Percentiles rank a stretch among this genome's conserved stretches.
phyloP scores from a whole-genome alignment of 495 filamentous ascomycete genomes.

The Penicillium psychrofluorescens region DNA sequence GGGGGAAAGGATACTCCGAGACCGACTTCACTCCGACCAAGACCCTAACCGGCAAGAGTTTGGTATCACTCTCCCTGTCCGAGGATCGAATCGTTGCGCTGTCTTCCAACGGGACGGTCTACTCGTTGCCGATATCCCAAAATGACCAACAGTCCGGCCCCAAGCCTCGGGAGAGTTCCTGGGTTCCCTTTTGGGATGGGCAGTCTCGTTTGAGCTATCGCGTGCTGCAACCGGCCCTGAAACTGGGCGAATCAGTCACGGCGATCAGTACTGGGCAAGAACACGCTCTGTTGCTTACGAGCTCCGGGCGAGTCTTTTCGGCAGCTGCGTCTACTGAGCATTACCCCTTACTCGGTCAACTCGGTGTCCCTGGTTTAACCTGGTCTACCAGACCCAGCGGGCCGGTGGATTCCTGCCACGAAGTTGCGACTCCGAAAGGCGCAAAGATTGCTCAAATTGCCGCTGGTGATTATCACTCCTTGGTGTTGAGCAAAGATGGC shows the following conservation, averaged over 20 bases:
- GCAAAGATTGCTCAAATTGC: constrained; percentile 65
- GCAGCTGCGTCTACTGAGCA: constrained; percentile 68
- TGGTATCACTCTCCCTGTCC: constrained; percentile 65
- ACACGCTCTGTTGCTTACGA: constrained; percentile 81
- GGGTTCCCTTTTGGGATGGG: constrained; percentile 67
- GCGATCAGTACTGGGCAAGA: constrained; percentile 72
- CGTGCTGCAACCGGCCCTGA: constrained; percentile 57
- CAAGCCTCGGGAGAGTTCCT: constrained; percentile 57
- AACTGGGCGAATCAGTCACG: constrained; percentile 66
- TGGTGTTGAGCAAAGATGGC: constrained; percentile 67
- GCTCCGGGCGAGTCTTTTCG: constrained; percentile 75
- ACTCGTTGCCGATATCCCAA: constrained; percentile 74
- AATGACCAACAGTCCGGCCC: constrained; percentile 56
- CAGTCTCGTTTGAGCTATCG: constrained; percentile 62
- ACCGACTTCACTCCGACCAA: constrained; percentile 49
- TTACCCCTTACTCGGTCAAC: constrained; percentile 77
- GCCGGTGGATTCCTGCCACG: constrained; percentile 72
- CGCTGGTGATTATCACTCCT: constrained; percentile 79
- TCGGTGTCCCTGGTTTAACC: constrained; percentile 74
- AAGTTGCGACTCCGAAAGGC: constrained; percentile 57
- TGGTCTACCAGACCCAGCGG: constrained; percentile 74
- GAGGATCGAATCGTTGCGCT: constrained; percentile 78
- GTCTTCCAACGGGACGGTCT: constrained; percentile 69
- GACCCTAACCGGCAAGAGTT: constrained; percentile 76
- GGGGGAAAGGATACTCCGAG: constrained; percentile 71